Evolutionary conservation across 2,329 filamentous ascomycete species (phyloP), one percentile per base, ranked within the genome.

Genomic region (Biscogniauxia sp.): DNA sequence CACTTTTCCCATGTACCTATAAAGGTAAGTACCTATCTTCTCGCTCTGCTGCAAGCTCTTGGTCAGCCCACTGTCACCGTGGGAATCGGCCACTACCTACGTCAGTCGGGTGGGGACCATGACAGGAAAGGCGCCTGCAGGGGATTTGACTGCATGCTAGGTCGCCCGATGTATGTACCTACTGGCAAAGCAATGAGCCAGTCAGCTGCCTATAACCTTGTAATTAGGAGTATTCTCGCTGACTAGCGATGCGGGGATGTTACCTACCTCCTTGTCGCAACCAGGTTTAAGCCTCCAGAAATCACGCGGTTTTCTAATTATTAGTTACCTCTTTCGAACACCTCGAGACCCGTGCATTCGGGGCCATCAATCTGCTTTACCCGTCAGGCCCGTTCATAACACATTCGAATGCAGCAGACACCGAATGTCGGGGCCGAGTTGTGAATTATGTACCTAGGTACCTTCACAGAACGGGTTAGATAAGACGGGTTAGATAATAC

Each of bases 11-110:
- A 15, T 45, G 54, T 41, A 49, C 54, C 37, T 8, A 32, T 37
- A n/a, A n/a, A n/a, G n/a, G n/a, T n/a, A n/a, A n/a, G n/a, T n/a
- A n/a, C n/a, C n/a, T 25, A 25, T 19, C 52, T 32, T 32, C 26
- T 51, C 50, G 13, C 54, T 56, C 20, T 20, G 28, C 23, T 61
- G 54, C 60, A 57, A 62, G 41, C 37, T 45, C 53, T 52, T 54
- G n/a, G 19, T 19, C 25, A 54, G n/a, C 23, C 28, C 52, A 54
- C 52, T 54, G 32, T 37, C 26, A 32, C 52, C 52, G 26, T 54
- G 25, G 37, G 11, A 20, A 56, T 56, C 54, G 49, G 50, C 26
- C 49, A 41, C 55, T 57, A 53, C 56, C 55, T 57, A 53, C 56
- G 56, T 57, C 56, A 57, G 56, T 57, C 51, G 19, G 41, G 51